Evolutionary conservation across 2,329 filamentous ascomycete genomes (phyloP), one percentile per base, ranked within the genome.

Genomic region (Fusarium sp.): DNA sequence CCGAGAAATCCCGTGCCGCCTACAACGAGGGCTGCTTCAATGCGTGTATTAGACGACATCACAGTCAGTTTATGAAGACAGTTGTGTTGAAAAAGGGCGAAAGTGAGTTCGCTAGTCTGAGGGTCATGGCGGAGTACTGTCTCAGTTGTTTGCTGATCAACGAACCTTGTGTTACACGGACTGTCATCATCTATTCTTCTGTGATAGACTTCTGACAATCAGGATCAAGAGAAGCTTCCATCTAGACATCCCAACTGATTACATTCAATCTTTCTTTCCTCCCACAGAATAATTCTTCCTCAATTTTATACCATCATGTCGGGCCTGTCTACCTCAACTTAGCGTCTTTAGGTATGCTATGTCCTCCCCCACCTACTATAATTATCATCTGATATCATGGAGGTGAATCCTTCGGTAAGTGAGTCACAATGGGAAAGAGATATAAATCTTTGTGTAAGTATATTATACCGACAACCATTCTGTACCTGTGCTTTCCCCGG

Each of bases 1-100:
- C 79, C 78, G 1, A 81, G 43, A 27, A 78, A 81, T 13, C 79
- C 78, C 28, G 28, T 30, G 28, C 12, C 28, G 28, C 78, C 78
- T 3, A 75, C 69, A 10, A 80, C 73, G 7, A 70, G 47, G 7
- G 42, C 50, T 23, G 13, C 23, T 4, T 28, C 25, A 18, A 68
- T 20, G 2, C 18, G 18, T 5, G 34, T 37, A 1, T 37, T n/a
- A 1, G 34, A 37, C 9, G 18, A 37, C 18, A 37, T 37, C 3
- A 18, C 9, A 18, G 9, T 37, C 34, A n/a, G 6, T 4, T 4
- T 18, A 1, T 18, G 34, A n/a, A 37, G 34, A 37, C 3, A 4
- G 3, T 5, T 11, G 10, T 37, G 34, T 11, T 37, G 34, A 37
- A 16, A 16, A 30, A 10, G 34, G 18, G 16, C 16, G 32, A 18